Conservation (phyloP, 2,329 filamentous ascomycete genomes). For the Aspergillus melleus region DNA sequence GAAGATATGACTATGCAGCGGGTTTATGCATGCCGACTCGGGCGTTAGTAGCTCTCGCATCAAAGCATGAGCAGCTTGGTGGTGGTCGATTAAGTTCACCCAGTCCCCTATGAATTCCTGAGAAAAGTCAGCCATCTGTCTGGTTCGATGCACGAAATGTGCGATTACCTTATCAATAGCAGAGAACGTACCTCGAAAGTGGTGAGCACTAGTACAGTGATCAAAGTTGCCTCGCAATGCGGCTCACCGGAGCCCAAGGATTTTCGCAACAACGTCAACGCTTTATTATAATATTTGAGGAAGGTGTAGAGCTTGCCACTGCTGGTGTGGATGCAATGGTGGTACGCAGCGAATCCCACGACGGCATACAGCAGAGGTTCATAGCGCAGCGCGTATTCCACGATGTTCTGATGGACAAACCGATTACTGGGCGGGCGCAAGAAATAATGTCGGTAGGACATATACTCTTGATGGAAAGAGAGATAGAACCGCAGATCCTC, state of each 20-base stretch:
- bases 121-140: conserved; percentile 14
- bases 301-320: conserved; percentile 77
- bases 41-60: conserved; percentile 76
- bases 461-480: conserved; percentile 72
- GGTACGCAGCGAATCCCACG: conserved; percentile 86
- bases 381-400: conserved; percentile 71
- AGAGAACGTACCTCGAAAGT: conserved; percentile 75
- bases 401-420: conserved; percentile 72
- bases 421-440: conserved; percentile 68
- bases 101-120: conserved; percentile 95
- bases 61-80: conserved; percentile 83
- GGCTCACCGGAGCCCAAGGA: conserved; percentile 70
- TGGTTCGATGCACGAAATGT: background rate
- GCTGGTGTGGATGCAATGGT: conserved; percentile 69
- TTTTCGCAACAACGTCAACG: conserved; percentile 72
- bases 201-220: conserved; percentile 88
- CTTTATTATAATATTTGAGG: conserved; percentile 85
- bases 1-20: conserved; percentile 71
- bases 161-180: background rate
- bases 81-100: conserved; percentile 89
- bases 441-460: conserved; percentile 81
- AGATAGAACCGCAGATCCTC: conserved; percentile 76
- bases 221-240: conserved; percentile 70
- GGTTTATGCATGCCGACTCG: conserved; percentile 68
- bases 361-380: conserved; percentile 84